These are phyloP conservation scores for Populus hybrid DNA, from an alignment of 441 rosid genomes.

Conservation along the genomic window DNA sequence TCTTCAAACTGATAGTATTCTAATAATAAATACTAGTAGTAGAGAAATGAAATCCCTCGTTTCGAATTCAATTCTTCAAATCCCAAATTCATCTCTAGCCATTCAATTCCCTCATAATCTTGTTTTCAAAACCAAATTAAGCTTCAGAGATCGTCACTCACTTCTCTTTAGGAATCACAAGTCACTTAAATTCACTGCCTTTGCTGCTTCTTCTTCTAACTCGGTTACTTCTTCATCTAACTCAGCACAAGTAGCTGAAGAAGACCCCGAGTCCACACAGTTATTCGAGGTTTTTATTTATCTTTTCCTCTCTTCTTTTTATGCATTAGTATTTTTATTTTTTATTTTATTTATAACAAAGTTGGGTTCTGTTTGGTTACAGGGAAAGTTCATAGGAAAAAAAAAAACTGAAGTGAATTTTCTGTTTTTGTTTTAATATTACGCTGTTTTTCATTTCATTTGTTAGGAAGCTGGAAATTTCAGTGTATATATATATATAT, in stretches of 20 bases:
- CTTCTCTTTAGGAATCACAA: slow-evolving; percentile 19
- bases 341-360: background rate
- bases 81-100: background rate
- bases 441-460: background rate
- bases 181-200: slow-evolving; percentile 13
- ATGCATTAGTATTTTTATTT: background rate
- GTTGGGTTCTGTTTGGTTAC: background rate
- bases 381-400: too few relatives aligned
- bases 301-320: background rate
- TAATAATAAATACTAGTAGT: background rate
- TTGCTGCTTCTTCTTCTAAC: slow-evolving; percentile 32
- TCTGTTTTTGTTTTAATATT: background rate
- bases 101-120: slow-evolving; percentile 15
- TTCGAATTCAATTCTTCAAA: background rate
- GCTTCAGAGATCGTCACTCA: slow-evolving; percentile 4
- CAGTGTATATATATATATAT: background rate
- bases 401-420: background rate
- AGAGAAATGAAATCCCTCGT: slow-evolving; percentile 12
- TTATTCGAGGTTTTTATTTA: slow-evolving; percentile 49
- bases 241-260: slow-evolving; percentile 28
- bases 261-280: slow-evolving; percentile 49
- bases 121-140: slow-evolving; percentile 24
- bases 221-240: background rate
- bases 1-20: background rate
- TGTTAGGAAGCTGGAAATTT: background rate